These are phyloP conservation scores for Striga asiatica DNA, from an alignment of 257 asterid genomes.

Conservation along the genomic window DNA sequence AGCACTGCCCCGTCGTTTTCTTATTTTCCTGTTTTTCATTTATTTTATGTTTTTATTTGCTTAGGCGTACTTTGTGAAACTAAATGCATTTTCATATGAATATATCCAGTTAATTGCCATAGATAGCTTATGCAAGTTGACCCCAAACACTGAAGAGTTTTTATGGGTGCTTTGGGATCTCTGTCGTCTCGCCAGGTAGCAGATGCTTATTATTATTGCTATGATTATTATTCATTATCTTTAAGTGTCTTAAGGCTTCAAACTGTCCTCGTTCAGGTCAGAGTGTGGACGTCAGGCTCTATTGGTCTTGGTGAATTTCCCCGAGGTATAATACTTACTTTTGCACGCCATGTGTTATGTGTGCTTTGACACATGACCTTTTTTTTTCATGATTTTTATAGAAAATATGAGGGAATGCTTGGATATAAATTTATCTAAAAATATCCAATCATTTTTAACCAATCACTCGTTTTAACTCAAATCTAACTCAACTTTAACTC, in stretches of 20 bases:
- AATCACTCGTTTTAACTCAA: no score
- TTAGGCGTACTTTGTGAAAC: conserved; percentile 2
- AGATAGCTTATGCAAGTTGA: conserved; percentile 54
- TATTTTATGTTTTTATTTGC: neutral
- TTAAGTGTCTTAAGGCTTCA: conserved; percentile 11
- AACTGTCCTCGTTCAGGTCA: conserved; percentile 46
- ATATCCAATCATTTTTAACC: no score
- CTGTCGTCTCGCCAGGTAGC: conserved; percentile 84
- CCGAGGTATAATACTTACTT: conserved; percentile 50
- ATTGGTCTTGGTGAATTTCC: conserved; percentile 75
- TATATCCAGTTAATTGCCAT: conserved; percentile 55
- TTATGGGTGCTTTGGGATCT: conserved; percentile 94
- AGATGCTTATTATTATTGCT: conserved; percentile 14
- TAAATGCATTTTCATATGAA: conserved; percentile 15
- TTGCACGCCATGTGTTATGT: conserved; percentile 6
- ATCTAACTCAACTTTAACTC: no score
- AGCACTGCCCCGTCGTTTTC: neutral
- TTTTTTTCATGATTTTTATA: neutral
- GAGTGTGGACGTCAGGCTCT: conserved; percentile 94
- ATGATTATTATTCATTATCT: conserved; percentile 3
- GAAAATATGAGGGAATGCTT: neutral
- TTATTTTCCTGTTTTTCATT: neutral
- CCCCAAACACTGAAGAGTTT: conserved; percentile 78
- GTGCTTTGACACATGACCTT: conserved; percentile 8
- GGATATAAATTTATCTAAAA: no score